These are phyloP conservation scores for Erythrophleum ivorense DNA, from an alignment of 331 rosid species.

Conservation along the genomic window DNA sequence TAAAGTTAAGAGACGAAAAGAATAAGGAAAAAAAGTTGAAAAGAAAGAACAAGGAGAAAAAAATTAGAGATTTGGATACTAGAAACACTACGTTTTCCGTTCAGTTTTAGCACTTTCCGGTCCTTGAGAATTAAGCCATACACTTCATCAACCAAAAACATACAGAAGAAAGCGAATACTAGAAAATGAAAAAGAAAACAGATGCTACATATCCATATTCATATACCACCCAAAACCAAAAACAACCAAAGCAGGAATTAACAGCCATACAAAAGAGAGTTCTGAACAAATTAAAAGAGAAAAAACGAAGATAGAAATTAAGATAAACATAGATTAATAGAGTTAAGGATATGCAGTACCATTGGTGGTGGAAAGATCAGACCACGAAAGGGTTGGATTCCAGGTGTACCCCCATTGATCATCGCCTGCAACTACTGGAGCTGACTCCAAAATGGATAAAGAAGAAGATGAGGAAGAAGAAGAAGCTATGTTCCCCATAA, in stretches of 20 bases:
- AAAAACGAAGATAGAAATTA: not conserved
- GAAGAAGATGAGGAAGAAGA: conserved; percentile 46
- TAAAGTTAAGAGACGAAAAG: conserved; percentile 25
- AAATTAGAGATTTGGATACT: not conserved
- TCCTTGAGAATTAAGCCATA: conserved; percentile 42
- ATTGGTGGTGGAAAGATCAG: conserved; percentile 73
- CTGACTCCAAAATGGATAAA: conserved; percentile 59
- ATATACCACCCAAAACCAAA: conserved; percentile 45
- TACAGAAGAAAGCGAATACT: conserved; percentile 6
- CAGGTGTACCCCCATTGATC: conserved; percentile 66
- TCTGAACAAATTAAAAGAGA: not conserved
- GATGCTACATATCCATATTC: conserved; percentile 44
- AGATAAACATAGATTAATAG: not conserved
- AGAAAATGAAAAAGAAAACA: not conserved
- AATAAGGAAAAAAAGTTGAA: not conserved
- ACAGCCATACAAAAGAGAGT: conserved; percentile 34
- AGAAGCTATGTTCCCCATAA: conserved; percentile 48
- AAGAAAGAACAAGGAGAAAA: conserved; percentile 4
- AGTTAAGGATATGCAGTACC: conserved; percentile 66
- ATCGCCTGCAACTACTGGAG: conserved; percentile 50
- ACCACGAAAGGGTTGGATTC: conserved; percentile 68
- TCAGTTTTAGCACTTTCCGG: conserved; percentile 32
- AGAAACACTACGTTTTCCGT: conserved; percentile 38
- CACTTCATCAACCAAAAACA: conserved; percentile 50
- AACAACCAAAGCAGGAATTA: conserved; percentile 24